Conservation (phyloP, 768 basidiomycete species). For the Vararia minispora region DNA sequence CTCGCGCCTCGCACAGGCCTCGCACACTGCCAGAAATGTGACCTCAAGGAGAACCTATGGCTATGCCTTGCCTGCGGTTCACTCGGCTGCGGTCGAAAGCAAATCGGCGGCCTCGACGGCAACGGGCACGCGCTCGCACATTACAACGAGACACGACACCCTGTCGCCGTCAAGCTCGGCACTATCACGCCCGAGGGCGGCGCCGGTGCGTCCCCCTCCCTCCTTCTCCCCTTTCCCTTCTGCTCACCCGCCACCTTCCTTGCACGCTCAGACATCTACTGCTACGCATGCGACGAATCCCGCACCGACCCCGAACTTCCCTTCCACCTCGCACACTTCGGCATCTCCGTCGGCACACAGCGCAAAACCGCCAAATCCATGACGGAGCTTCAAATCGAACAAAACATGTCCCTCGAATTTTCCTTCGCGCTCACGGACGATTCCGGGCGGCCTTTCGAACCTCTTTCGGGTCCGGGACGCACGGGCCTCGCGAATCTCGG, state of each 20-base stretch:
- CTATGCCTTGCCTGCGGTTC: slow-evolving; percentile 87
- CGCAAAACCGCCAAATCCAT: slow-evolving; percentile 93
- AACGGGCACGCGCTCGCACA: slow-evolving; percentile 87
- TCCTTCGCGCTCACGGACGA: slow-evolving; percentile 88
- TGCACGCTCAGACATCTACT: slow-evolving; percentile 64
- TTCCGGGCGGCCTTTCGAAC: slow-evolving; percentile 78
- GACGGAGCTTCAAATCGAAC: slow-evolving; percentile 98
- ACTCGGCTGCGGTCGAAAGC: slow-evolving; percentile 81
- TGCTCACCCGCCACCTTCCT: background rate
- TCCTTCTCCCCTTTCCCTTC: background rate
- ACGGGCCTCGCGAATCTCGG: slow-evolving; percentile 91
- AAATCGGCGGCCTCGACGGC: slow-evolving; percentile 71
- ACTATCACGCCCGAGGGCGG: slow-evolving; percentile 93
- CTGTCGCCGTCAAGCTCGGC: slow-evolving; percentile 84
- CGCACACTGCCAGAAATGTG: slow-evolving; percentile 74
- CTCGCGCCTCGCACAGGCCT: slow-evolving; percentile 35
- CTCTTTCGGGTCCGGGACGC: slow-evolving; percentile 78
- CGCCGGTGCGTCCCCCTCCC: slow-evolving; percentile 46
- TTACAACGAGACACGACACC: slow-evolving; percentile 59
- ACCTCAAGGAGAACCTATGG: slow-evolving; percentile 89
- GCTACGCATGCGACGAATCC: slow-evolving; percentile 83
- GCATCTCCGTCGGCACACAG: slow-evolving; percentile 73
- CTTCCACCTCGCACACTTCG: slow-evolving; percentile 67
- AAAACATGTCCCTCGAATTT: slow-evolving; percentile 87
- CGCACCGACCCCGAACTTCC: slow-evolving; percentile 67